phyloP scores from a whole-genome alignment of 2,329 filamentous ascomycete genomes.

The Cyphellophora europaea region DNA sequence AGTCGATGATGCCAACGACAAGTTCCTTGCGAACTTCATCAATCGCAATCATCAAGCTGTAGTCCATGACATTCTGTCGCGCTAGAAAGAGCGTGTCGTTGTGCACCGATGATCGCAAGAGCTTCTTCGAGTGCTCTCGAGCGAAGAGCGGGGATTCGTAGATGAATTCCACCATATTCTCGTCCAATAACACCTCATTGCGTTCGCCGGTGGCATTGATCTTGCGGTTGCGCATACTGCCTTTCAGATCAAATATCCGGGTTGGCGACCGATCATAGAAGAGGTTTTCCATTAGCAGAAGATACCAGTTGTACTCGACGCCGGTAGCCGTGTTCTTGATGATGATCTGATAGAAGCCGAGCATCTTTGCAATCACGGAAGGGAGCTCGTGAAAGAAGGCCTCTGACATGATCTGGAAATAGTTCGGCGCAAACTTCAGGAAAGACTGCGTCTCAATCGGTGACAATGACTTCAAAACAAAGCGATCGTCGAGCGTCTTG shows the following conservation, averaged over 20 bases:
- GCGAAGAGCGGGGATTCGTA: constrained; percentile 95
- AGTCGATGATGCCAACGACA: constrained; percentile 96
- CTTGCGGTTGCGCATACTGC: constrained; percentile 96
- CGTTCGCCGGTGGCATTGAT: constrained; percentile 92
- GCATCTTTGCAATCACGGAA: constrained; percentile 97
- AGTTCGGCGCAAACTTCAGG: constrained; percentile 87
- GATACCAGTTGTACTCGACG: constrained; percentile 86
- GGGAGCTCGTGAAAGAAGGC: constrained; percentile 91
- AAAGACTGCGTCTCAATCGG: constrained; percentile 90
- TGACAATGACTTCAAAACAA: constrained; percentile 85
- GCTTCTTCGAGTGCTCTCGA: constrained; percentile 89
- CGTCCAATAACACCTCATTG: constrained; percentile 91
- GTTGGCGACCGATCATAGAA: constrained; percentile 92
- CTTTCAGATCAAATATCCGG: constrained; percentile 90
- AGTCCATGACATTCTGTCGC: constrained; percentile 97
- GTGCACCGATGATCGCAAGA: constrained; percentile 84
- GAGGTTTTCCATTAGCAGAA: constrained; percentile 93
- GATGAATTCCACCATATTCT: constrained; percentile 99
- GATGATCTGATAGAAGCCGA: constrained; percentile 93
- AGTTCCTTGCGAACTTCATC: constrained; percentile 84
- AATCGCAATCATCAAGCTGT: constrained; percentile 95
- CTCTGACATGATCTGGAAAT: constrained; percentile 95
- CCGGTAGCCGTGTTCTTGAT: constrained; percentile 92
- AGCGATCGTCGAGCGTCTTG: constrained; percentile 88
- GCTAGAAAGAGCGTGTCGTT: constrained; percentile 95